A percentile compares a stretch with the other conserved stretches of the same genome.
Evolutionary conservation across 2,329 filamentous ascomycete species (phyloP).

Genomic region (Trichoderma gracile): DNA sequence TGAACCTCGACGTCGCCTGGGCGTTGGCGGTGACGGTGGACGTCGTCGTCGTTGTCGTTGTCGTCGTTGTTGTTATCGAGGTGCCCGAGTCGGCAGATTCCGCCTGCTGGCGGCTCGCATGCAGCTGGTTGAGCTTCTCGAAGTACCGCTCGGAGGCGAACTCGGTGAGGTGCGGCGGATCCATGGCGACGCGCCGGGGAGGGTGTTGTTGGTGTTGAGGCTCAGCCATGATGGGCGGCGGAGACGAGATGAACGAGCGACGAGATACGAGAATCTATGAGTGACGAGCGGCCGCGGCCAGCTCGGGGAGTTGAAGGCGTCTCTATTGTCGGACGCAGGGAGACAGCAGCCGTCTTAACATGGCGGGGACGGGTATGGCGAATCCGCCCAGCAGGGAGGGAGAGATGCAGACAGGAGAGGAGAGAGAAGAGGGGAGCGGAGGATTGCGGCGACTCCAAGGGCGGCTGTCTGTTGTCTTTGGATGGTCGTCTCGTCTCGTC

Average conservation of each 20-base stretch:
- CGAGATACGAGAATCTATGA: conserved; percentile 14
- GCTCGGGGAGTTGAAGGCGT: conserved; percentile 35
- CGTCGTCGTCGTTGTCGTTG: conserved; percentile 22
- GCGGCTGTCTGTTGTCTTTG: conserved; percentile 6
- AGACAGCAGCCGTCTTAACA: conserved; percentile 35
- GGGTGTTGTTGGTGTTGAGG: conserved; percentile 26
- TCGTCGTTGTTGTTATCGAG: conserved; percentile 16
- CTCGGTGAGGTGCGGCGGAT: conserved; percentile 64
- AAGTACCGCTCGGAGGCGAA: conserved; percentile 67
- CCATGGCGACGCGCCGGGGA: conserved; percentile 48
- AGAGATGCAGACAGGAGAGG: neutral
- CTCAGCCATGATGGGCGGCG: conserved; percentile 38
- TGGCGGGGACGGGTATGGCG: conserved; percentile 31
- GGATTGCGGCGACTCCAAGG: conserved; percentile 1
- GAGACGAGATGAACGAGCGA: conserved; percentile 31
- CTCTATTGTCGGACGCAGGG: conserved; percentile 38
- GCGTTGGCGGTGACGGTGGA: conserved; percentile 30
- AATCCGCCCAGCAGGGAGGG: conserved; percentile 15
- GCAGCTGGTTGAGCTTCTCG: conserved; percentile 59
- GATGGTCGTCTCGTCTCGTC: conserved; percentile 10
- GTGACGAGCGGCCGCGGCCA: conserved; percentile 34
- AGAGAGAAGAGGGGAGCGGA: neutral
- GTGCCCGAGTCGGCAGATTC: conserved; percentile 35
- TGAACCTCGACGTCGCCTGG: conserved; percentile 47
- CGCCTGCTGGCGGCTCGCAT: conserved; percentile 44